These are phyloP conservation scores for Amaranthus cruentus DNA, from an alignment of 148 eudicot genomes.

Conservation along the genomic window DNA sequence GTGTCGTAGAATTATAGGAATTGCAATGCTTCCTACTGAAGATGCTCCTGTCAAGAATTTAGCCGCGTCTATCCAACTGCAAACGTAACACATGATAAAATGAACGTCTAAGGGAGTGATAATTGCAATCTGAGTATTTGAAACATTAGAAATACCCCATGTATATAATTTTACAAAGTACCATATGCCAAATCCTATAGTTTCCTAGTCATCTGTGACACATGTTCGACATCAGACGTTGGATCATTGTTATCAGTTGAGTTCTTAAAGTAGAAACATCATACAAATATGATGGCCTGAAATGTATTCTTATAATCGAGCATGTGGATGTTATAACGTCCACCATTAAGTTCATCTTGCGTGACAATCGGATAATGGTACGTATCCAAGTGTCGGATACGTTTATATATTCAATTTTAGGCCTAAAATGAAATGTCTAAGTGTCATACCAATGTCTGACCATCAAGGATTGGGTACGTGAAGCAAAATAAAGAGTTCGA, in stretches of 20 bases:
- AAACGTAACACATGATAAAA: not conserved
- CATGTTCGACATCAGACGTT: too few relatives aligned
- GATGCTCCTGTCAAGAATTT: conserved; percentile 97
- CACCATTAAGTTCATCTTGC: not conserved
- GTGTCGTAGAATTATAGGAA: conserved; percentile 84
- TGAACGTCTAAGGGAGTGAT: not conserved
- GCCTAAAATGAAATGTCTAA: too few relatives aligned
- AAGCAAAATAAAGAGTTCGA: too few relatives aligned
- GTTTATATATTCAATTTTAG: too few relatives aligned
- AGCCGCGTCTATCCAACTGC: conserved; percentile 95
- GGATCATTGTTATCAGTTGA: not conserved
- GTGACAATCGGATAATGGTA: too few relatives aligned
- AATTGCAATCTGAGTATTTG: not conserved
- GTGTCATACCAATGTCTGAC: too few relatives aligned
- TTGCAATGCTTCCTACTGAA: conserved; percentile 90
- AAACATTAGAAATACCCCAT: not conserved
- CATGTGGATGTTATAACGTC: not conserved
- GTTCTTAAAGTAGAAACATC: not conserved
- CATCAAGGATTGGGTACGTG: too few relatives aligned
- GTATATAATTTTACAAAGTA: not conserved
- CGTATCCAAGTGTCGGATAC: too few relatives aligned
- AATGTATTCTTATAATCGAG: not conserved
- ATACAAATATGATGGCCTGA: not conserved
- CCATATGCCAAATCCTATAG: not conserved
- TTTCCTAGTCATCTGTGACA: not conserved